These are phyloP conservation scores for Paramecium sonneborni DNA, from an alignment of 73 alveolate genomes.

Conservation along the genomic window DNA sequence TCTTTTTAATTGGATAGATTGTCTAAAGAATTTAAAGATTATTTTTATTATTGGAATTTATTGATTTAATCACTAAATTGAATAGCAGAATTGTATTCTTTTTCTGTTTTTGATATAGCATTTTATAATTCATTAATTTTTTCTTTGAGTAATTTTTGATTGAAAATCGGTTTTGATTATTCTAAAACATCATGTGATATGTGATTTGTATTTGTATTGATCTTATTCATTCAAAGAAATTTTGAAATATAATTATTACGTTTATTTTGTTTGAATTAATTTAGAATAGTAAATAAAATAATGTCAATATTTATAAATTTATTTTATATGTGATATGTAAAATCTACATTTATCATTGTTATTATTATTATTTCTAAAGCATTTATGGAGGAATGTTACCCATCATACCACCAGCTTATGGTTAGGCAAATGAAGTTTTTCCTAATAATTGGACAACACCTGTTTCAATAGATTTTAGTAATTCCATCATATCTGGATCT, in stretches of 20 bases:
- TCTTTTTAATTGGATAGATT: not conserved
- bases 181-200: not conserved
- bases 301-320: not conserved
- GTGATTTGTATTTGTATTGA: not conserved
- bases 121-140: not conserved
- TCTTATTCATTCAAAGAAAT: not conserved
- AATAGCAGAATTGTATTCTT: not conserved
- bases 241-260: not conserved
- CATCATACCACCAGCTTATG: not conserved
- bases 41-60: not conserved
- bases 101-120: not conserved
- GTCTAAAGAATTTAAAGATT: not conserved
- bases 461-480: conserved; percentile 63
- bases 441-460: conserved; percentile 62
- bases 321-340: not conserved
- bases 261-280: not conserved
- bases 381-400: not conserved
- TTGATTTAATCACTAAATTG: not conserved
- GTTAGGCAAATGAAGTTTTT: conserved; percentile 50
- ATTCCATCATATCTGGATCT: conserved; percentile 66
- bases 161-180: not conserved
- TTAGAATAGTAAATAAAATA: not conserved
- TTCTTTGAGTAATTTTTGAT: not conserved
- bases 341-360: not conserved
- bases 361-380: conserved; percentile 33